Percentiles rank a stretch among this genome's conserved stretches.
These are phyloP conservation scores for Eustoma russellianum DNA, from an alignment of 257 asterid genomes.

Conservation along the genomic window DNA sequence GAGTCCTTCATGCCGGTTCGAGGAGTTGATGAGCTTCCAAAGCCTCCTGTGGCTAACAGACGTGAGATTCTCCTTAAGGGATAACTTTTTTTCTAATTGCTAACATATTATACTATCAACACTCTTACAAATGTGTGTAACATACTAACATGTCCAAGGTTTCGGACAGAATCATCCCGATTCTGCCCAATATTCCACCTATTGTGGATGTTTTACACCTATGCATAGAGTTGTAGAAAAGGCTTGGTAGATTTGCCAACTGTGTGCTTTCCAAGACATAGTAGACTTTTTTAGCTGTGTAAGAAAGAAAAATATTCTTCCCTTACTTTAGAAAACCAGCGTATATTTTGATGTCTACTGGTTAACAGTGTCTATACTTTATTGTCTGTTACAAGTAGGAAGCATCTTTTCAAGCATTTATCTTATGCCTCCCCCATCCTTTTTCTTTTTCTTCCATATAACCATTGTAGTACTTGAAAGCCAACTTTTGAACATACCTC, in stretches of 20 bases:
- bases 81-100: no score
- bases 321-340: constrained; percentile 5
- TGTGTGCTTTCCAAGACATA: constrained; percentile 31
- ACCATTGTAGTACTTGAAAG: constrained; percentile 11
- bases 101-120: no score
- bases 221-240: background rate
- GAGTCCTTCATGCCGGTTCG: constrained; percentile 61
- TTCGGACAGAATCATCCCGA: no score
- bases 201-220: no score
- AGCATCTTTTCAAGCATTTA: constrained; percentile 17
- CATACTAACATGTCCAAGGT: no score
- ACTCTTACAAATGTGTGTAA: no score
- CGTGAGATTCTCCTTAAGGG: constrained; percentile 36
- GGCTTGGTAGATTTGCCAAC: constrained; percentile 22
- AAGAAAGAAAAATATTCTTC: constrained; percentile 10
- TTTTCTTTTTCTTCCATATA: constrained; percentile 18
- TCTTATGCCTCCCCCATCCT: constrained; percentile 5
- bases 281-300: constrained; percentile 23
- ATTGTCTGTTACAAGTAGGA: constrained; percentile 7
- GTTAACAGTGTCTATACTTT: constrained; percentile 23
- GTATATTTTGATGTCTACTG: constrained; percentile 23
- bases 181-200: background rate
- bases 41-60: constrained; percentile 85
- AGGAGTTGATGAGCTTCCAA: constrained; percentile 87
- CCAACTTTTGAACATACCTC: constrained; percentile 15